Evolutionary conservation across 768 basidiomycete genomes (phyloP).

Genomic region (Psilocybe cyanescens): DNA sequence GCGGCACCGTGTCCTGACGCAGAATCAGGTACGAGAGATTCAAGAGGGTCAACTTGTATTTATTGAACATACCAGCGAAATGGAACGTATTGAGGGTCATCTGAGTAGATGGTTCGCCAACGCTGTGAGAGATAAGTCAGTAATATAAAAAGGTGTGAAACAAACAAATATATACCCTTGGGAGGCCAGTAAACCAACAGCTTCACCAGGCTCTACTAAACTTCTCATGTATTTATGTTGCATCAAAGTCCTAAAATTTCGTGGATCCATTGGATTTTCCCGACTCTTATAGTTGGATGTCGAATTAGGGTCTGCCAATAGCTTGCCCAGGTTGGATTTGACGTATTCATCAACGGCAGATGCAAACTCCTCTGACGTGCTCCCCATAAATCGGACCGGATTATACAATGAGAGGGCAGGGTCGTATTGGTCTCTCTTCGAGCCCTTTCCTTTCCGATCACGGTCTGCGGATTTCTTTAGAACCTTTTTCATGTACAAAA

Average conservation of each 20-base stretch:
- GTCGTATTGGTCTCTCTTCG: constrained; percentile 63
- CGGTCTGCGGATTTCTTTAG: constrained; percentile 69
- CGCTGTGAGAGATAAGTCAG: constrained; percentile 47
- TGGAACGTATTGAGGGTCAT: constrained; percentile 99
- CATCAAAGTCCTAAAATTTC: constrained; percentile 81
- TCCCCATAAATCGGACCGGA: constrained; percentile 82
- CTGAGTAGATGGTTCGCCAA: constrained; percentile 98
- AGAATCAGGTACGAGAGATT: not conserved
- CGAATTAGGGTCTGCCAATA: constrained; percentile 37
- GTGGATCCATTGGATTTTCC: constrained; percentile 47
- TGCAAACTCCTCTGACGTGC: constrained; percentile 92
- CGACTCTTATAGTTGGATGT: constrained; percentile 42
- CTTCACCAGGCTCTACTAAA: constrained; percentile 96
- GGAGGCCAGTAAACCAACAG: constrained; percentile 95
- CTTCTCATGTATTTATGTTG: constrained; percentile 92
- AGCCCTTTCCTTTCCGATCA: constrained; percentile 39
- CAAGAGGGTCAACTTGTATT: constrained; percentile 6
- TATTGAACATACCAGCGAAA: constrained; percentile 74
- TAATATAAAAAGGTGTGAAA: not conserved
- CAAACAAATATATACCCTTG: constrained; percentile 73
- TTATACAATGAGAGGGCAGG: constrained; percentile 78
- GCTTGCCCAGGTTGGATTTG: constrained; percentile 66
- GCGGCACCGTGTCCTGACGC: constrained; percentile 92
- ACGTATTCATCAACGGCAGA: constrained; percentile 78
- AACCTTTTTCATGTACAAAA: constrained; percentile 86